Evolutionary conservation across 352 stramenopile species (phyloP).

Genomic region (Pythium scleroteichum): DNA sequence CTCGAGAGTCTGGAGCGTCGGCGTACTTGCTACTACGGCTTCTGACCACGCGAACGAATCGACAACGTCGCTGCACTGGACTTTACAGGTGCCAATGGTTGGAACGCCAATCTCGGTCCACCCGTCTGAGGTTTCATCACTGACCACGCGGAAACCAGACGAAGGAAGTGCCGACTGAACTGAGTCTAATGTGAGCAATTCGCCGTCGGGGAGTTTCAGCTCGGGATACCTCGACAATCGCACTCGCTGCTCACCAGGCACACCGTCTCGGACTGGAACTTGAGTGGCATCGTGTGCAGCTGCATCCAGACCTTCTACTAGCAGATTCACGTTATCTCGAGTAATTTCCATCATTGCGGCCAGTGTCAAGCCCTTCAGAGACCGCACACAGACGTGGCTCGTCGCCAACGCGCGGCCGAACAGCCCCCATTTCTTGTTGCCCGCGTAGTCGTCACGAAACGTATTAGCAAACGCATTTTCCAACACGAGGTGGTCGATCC

Average conservation of each 20-base stretch:
- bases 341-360: conserved; percentile 12
- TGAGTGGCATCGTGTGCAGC: background rate
- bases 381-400: background rate
- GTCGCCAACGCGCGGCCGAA: background rate
- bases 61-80: conserved; percentile 3
- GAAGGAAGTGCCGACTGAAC: too few relatives aligned
- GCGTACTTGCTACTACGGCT: background rate
- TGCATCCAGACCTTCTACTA: background rate
- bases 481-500: conserved; percentile 9
- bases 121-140: background rate
- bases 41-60: background rate
- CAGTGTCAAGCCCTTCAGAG: conserved; percentile 6
- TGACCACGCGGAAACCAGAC: background rate
- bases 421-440: background rate
- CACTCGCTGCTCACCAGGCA: too few relatives aligned
- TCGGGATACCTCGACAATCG: background rate
- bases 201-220: background rate
- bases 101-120: background rate
- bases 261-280: too few relatives aligned
- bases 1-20: conserved; percentile 3
- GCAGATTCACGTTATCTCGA: background rate
- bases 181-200: background rate
- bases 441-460: background rate
- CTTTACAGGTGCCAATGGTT: background rate
- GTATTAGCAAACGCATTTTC: conserved; percentile 3